Percentiles rank a stretch among this genome's conserved stretches.
Conservation (phyloP, 306 rosid genomes). For the Nissolia schottii region DNA sequence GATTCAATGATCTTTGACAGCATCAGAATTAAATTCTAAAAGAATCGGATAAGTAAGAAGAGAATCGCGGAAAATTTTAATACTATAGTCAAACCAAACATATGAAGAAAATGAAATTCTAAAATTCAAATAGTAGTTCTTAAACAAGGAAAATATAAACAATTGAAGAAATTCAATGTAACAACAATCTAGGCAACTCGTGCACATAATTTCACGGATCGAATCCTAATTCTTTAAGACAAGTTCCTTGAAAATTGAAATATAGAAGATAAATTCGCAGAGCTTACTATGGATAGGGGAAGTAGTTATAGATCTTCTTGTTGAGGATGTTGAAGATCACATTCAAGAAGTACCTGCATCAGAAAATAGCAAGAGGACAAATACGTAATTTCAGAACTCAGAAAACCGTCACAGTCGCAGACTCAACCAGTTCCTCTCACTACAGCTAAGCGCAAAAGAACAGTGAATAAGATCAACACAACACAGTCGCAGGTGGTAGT, state of each 20-base stretch:
- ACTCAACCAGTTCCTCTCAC: too few species aligned
- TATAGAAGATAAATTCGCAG: background rate
- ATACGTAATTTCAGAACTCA: conserved; percentile 1
- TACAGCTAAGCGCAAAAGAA: too few species aligned
- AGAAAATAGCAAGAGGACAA: conserved; percentile 9
- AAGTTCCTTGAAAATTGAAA: too few species aligned
- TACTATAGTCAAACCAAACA: too few species aligned
- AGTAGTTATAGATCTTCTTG: conserved; percentile 93
- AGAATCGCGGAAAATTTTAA: background rate
- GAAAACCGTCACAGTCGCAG: background rate
- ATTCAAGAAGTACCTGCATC: conserved; percentile 81
- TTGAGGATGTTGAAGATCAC: conserved; percentile 93
- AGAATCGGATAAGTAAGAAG: background rate
- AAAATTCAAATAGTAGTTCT: background rate
- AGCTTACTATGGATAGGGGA: conserved; percentile 93
- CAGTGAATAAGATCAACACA: too few species aligned
- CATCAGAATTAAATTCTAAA: too few species aligned
- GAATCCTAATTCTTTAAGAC: background rate
- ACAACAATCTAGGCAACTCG: background rate
- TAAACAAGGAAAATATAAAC: background rate
- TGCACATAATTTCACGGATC: background rate
- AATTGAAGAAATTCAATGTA: background rate
- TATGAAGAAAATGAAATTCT: background rate
- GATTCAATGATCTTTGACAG: too few species aligned
- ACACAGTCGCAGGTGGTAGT: background rate